These are phyloP conservation scores for Microcyclosporella mali DNA, from an alignment of 2,329 filamentous ascomycete species.

Conservation along the genomic window DNA sequence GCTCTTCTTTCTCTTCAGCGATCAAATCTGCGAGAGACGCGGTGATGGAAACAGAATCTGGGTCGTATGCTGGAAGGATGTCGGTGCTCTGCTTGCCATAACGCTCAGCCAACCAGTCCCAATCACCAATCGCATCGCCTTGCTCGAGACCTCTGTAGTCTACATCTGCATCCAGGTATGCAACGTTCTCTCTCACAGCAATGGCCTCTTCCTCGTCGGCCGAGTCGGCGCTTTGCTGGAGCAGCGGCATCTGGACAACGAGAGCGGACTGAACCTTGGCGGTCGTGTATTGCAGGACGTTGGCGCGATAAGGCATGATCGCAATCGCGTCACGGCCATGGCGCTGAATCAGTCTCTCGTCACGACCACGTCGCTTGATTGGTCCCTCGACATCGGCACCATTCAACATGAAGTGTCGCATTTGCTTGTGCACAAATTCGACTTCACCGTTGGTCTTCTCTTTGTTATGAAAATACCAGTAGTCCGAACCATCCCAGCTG, in stretches of 20 bases:
- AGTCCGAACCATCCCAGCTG: slow-evolving; percentile 1
- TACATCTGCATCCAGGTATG: slow-evolving; percentile 13
- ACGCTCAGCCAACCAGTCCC: slow-evolving; percentile 27
- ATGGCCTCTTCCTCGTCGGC: slow-evolving; percentile 10
- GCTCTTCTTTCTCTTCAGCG: slow-evolving; percentile 47
- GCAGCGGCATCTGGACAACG: slow-evolving; percentile 19
- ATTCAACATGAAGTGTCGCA: slow-evolving; percentile 24
- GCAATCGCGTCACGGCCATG: slow-evolving; percentile 22
- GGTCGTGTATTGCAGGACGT: slow-evolving; percentile 3
- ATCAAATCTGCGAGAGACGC: slow-evolving; percentile 21
- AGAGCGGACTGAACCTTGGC: slow-evolving; percentile 27
- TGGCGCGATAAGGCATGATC: slow-evolving; percentile 29
- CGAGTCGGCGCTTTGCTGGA: not conserved
- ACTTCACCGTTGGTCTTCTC: slow-evolving; percentile 19
- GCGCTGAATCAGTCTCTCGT: slow-evolving; percentile 14
- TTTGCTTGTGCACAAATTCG: slow-evolving; percentile 25
- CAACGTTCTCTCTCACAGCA: slow-evolving; percentile 26
- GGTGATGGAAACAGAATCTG: slow-evolving; percentile 13
- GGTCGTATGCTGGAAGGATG: slow-evolving; percentile 4
- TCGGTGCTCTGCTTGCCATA: slow-evolving; percentile 31
- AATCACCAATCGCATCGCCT: slow-evolving; percentile 15
- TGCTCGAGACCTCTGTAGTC: slow-evolving; percentile 14
- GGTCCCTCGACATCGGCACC: slow-evolving; percentile 3
- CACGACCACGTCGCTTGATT: too few species aligned
- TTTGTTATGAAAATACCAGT: slow-evolving; percentile 15